These are phyloP conservation scores for Exobasidium rhododendri DNA, from an alignment of 1,284 basidiomycete genomes.

Conservation along the genomic window DNA sequence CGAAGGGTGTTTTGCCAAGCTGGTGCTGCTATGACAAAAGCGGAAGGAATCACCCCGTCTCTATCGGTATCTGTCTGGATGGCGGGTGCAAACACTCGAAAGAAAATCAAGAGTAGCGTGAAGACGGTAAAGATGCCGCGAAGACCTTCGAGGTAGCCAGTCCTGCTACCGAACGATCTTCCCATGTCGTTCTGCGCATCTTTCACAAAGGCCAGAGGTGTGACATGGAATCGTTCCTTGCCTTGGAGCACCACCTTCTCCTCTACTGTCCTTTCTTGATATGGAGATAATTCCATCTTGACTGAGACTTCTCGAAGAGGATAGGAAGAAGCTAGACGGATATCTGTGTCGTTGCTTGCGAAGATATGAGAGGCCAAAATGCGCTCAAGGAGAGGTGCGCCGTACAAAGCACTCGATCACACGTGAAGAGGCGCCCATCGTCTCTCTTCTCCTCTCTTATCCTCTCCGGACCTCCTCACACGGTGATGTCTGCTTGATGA, in stretches of 20 bases:
- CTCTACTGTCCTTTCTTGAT: background rate
- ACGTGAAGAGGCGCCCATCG: no score
- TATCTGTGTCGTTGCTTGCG: no score
- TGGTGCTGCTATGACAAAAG: constrained; percentile 8
- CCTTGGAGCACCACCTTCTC: background rate
- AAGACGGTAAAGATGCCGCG: constrained; percentile 31
- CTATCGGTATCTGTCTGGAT: constrained; percentile 26
- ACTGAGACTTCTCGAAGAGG: no score
- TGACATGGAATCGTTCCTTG: constrained; percentile 4
- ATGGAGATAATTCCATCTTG: background rate
- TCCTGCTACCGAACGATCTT: background rate
- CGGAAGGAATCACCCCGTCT: background rate
- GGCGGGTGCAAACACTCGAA: constrained; percentile 42
- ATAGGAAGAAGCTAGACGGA: no score
- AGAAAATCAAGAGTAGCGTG: constrained; percentile 35
- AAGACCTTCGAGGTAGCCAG: constrained; percentile 8
- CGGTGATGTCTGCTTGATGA: no score
- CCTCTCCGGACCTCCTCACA: no score
- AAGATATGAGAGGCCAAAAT: no score
- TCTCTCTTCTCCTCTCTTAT: no score
- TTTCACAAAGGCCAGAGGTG: constrained; percentile 1
- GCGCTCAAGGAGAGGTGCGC: no score
- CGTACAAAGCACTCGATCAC: no score
- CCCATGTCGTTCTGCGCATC: constrained; percentile 8
- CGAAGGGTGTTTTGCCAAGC: constrained; percentile 32